Conservation (phyloP, 2,329 filamentous ascomycete genomes). For the Neonectria coccinea region DNA sequence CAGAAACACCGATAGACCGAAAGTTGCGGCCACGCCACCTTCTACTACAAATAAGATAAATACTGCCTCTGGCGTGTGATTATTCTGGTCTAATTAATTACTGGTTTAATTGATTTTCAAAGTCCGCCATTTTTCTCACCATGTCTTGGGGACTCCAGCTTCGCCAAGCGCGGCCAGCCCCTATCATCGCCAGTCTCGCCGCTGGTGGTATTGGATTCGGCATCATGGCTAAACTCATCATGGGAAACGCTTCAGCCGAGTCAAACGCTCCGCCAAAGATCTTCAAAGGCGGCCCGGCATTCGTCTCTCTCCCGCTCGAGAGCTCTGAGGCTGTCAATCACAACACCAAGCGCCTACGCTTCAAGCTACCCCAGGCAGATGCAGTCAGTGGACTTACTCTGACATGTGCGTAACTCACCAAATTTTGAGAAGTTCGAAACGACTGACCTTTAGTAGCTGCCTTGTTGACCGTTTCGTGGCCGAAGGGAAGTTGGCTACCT, state of each 20-base stretch:
- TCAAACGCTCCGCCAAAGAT: constrained; percentile 34
- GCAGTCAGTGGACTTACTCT: constrained; percentile 62
- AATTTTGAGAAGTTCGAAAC: neutral
- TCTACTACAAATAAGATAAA: constrained; percentile 5
- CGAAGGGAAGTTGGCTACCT: constrained; percentile 67
- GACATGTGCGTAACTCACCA: constrained; percentile 56
- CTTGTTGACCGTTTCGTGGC: constrained; percentile 70
- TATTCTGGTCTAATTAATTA: neutral
- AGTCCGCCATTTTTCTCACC: neutral
- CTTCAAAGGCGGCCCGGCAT: constrained; percentile 53
- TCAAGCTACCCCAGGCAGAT: constrained; percentile 62
- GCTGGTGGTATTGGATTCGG: constrained; percentile 34
- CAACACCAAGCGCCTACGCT: constrained; percentile 69
- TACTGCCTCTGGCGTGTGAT: neutral
- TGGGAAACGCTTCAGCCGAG: constrained; percentile 40
- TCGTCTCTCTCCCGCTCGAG: constrained; percentile 62
- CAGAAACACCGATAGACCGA: constrained; percentile 16
- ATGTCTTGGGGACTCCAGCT: constrained; percentile 34
- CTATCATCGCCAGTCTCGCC: constrained; percentile 40
- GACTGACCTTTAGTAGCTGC: constrained; percentile 54
- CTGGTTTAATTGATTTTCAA: neutral
- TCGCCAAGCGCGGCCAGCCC: constrained; percentile 34
- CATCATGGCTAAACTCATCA: constrained; percentile 36
- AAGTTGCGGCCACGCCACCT: neutral
- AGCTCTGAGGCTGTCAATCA: constrained; percentile 66